Conservation (phyloP, 257 asterid genomes). For the Echium plantagineum region DNA sequence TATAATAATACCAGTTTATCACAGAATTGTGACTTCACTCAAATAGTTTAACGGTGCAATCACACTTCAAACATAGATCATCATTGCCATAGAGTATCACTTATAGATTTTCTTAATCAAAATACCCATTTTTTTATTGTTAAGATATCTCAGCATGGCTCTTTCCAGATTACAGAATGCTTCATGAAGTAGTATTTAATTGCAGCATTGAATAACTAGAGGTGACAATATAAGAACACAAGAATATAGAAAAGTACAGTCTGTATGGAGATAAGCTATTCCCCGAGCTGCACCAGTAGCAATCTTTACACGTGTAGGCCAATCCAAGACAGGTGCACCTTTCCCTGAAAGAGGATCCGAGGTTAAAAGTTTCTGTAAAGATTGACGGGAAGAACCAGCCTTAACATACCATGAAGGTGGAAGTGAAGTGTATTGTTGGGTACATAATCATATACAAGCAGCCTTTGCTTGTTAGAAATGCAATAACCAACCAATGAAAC, state of each 20-base stretch:
- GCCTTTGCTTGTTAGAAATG: slow-evolving; percentile 68
- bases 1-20: too few relatives aligned
- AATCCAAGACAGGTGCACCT: slow-evolving; percentile 64
- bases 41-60: too few relatives aligned
- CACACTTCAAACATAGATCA: too few relatives aligned
- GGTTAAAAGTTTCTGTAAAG: neutral
- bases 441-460: slow-evolving; percentile 78
- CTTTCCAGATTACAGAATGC: neutral
- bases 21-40: too few relatives aligned
- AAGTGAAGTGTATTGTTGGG: slow-evolving; percentile 82
- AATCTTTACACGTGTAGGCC: slow-evolving; percentile 71
- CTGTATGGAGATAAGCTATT: slow-evolving; percentile 95
- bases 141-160: too few relatives aligned
- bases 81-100: too few relatives aligned
- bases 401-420: slow-evolving; percentile 83
- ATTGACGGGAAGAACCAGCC: neutral
- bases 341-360: slow-evolving; percentile 26
- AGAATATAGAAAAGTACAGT: slow-evolving; percentile 43
- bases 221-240: slow-evolving; percentile 3
- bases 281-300: slow-evolving; percentile 99
- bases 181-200: too few relatives aligned
- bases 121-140: too few relatives aligned
- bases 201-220: too few relatives aligned
- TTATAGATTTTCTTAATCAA: too few relatives aligned
- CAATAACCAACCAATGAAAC: slow-evolving; percentile 93